Evolutionary conservation across 768 basidiomycete genomes (phyloP).

Genomic region (Kwoniella newhampshirensis): DNA sequence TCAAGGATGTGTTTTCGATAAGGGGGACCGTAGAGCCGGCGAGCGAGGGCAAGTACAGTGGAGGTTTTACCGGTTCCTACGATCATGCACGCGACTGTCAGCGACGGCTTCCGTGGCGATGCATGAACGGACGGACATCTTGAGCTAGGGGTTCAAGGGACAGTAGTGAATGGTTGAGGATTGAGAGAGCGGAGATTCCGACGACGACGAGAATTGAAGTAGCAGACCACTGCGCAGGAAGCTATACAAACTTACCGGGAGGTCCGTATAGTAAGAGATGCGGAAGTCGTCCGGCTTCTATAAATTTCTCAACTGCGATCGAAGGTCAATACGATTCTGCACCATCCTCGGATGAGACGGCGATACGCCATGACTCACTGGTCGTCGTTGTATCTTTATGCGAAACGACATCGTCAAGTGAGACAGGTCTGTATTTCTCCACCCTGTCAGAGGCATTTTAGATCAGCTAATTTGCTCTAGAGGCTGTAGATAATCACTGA

Average conservation of each 20-base stretch:
- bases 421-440: slow-evolving; percentile 92
- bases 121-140: neutral
- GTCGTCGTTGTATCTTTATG: slow-evolving; percentile 93
- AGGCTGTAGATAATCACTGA: no score
- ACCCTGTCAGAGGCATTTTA: slow-evolving; percentile 64
- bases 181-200: no score
- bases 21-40: slow-evolving; percentile 83
- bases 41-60: slow-evolving; percentile 91
- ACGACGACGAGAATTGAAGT: no score
- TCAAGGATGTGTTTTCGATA: slow-evolving; percentile 92
- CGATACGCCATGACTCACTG: slow-evolving; percentile 60
- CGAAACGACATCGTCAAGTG: slow-evolving; percentile 90
- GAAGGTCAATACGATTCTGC: neutral
- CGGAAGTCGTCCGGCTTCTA: slow-evolving; percentile 87
- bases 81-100: neutral
- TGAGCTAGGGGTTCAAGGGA: neutral
- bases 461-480: neutral
- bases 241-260: slow-evolving; percentile 62
- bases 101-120: neutral
- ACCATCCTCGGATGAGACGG: neutral
- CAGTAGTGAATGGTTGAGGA: neutral
- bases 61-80: slow-evolving; percentile 87
- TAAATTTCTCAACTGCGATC: slow-evolving; percentile 84
- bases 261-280: slow-evolving; percentile 97
- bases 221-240: no score